Evolutionary conservation across 2,329 filamentous ascomycete genomes (phyloP).

Genomic region (Exophiala oligosperma): DNA sequence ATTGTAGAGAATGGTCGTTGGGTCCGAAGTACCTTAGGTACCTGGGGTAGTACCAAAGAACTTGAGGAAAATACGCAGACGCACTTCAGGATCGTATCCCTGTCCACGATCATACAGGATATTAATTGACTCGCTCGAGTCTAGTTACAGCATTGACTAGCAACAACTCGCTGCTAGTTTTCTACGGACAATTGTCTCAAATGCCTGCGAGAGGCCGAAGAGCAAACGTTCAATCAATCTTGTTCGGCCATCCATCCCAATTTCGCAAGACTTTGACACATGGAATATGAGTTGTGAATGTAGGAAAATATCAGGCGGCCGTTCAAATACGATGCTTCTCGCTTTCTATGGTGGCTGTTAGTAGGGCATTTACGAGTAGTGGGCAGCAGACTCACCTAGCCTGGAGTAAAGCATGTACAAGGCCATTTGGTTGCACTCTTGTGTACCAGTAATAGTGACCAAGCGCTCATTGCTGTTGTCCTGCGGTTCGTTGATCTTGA

Average conservation of each 20-base stretch:
- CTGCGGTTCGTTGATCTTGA: conserved; percentile 99
- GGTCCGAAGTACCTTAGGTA: too few relatives aligned
- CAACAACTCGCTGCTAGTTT: too few relatives aligned
- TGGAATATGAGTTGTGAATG: too few relatives aligned
- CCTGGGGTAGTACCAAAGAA: too few relatives aligned
- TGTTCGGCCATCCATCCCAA: too few relatives aligned
- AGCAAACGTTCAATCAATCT: too few relatives aligned
- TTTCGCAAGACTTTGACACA: too few relatives aligned
- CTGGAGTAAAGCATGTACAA: conserved; percentile 98
- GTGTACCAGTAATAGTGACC: conserved; percentile 95
- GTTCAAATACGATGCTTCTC: conserved; percentile 64
- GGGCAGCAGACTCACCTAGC: conserved; percentile 68
- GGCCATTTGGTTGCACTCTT: conserved; percentile 99
- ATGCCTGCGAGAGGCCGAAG: too few relatives aligned
- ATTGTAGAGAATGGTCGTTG: too few relatives aligned
- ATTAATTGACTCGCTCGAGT: not conserved
- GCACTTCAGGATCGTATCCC: not conserved
- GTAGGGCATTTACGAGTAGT: conserved; percentile 30
- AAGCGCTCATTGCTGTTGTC: conserved; percentile 98
- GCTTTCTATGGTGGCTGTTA: conserved; percentile 56
- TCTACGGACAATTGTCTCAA: too few relatives aligned
- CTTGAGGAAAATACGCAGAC: too few relatives aligned
- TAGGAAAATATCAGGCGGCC: not conserved
- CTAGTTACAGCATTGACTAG: too few relatives aligned
- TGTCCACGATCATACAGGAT: conserved; percentile 6